These are phyloP conservation scores for Boletus sp. DNA, from an alignment of 1,284 basidiomycete species.

Conservation along the genomic window DNA sequence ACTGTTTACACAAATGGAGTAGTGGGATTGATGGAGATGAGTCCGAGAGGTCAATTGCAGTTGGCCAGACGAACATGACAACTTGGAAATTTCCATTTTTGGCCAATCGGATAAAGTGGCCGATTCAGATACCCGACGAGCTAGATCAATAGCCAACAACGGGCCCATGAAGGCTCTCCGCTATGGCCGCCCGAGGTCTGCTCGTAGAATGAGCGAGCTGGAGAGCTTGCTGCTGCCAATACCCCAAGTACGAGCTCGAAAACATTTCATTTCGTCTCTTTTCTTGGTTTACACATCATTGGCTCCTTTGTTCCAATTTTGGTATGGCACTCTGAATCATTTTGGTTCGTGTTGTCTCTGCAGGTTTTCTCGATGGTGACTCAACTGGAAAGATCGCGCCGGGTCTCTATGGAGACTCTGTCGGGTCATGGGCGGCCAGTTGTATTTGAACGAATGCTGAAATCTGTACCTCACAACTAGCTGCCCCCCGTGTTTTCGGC, in stretches of 20 bases:
- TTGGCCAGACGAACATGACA: background rate
- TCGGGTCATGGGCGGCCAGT: background rate
- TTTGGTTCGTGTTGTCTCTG: conserved; percentile 18
- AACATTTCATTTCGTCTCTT: background rate
- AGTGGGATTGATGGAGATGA: background rate
- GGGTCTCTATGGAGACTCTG: conserved; percentile 25
- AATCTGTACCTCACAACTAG: background rate
- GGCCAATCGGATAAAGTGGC: background rate
- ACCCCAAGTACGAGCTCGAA: background rate
- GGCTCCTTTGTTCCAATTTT: conserved; percentile 6
- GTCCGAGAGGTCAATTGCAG: background rate
- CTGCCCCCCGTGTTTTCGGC: background rate
- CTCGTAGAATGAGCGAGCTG: background rate
- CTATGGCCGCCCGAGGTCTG: background rate
- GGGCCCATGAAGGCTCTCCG: background rate
- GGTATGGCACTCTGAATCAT: background rate
- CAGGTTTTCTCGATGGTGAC: background rate
- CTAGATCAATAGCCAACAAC: background rate
- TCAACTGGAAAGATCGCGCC: background rate
- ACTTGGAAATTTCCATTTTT: background rate
- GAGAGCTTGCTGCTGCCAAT: background rate
- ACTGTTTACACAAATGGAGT: background rate
- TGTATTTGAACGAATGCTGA: background rate
- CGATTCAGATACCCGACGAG: background rate
- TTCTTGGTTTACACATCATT: background rate